phyloP scores from a whole-genome alignment of 2,329 filamentous ascomycete genomes.

The Ophiostoma himal-ulmi region DNA sequence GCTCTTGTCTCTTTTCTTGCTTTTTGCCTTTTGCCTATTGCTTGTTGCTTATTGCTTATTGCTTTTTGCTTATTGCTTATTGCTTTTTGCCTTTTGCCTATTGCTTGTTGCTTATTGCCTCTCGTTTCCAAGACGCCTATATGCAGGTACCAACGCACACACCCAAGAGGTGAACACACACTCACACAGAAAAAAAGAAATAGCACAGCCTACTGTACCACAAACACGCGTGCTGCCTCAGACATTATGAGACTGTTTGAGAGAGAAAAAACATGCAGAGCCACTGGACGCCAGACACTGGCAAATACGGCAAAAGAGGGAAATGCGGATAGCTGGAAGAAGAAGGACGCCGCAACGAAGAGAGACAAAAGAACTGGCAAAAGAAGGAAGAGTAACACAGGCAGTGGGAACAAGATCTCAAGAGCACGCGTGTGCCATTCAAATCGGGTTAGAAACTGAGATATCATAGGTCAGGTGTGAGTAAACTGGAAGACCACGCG shows the following conservation, averaged over 20 bases:
- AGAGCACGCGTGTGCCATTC: neutral
- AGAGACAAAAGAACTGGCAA: neutral
- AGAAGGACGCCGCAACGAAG: neutral
- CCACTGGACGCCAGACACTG: neutral
- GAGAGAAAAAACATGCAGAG: neutral
- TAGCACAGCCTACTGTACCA: neutral
- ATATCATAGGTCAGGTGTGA: neutral
- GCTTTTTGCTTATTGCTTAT: neutral
- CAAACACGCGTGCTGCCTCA: neutral
- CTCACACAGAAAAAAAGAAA: neutral
- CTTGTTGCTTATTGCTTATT: neutral
- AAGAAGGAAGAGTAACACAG: neutral
- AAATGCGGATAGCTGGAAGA: neutral
- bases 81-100: neutral
- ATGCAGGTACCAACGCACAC: neutral
- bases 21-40: neutral
- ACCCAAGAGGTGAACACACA: neutral
- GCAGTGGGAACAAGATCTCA: neutral
- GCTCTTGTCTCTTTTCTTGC: no score
- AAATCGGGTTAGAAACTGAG: neutral
- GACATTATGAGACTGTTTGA: constrained; percentile 8
- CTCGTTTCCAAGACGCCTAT: neutral
- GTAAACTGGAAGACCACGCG: neutral
- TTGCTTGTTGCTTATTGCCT: neutral
- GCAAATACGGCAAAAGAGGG: neutral